phyloP scores from a whole-genome alignment of 129 eudicot genomes.

The Glebionis coronaria region DNA sequence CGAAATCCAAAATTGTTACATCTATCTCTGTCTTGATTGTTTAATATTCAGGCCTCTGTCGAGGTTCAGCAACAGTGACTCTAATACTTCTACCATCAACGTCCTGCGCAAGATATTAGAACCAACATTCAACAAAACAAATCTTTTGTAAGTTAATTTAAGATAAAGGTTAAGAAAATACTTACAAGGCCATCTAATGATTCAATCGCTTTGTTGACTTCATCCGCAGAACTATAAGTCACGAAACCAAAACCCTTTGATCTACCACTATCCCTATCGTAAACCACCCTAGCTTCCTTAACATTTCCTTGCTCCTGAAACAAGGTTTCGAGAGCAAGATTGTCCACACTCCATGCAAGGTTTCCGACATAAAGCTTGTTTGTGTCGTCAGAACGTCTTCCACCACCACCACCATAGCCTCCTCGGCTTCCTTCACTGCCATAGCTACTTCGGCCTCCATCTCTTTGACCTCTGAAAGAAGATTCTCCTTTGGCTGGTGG shows the following conservation, averaged over 20 bases:
- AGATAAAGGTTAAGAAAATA: not conserved
- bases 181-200: conserved; percentile 69
- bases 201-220: conserved; percentile 67
- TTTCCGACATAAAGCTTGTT: conserved; percentile 78
- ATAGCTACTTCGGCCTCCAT: conserved; percentile 27
- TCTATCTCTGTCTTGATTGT: not conserved
- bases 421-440: conserved; percentile 8
- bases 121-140: not conserved
- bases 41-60: conserved; percentile 48
- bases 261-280: conserved; percentile 85
- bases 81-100: conserved; percentile 76
- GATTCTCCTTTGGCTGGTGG: conserved; percentile 60
- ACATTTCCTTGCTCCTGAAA: conserved; percentile 80
- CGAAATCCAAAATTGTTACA: conserved; percentile 23
- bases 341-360: conserved; percentile 80
- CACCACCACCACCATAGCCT: conserved; percentile 39
- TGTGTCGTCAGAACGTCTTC: conserved; percentile 43
- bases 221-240: conserved; percentile 59
- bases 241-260: conserved; percentile 92
- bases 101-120: conserved; percentile 40
- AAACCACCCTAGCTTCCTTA: conserved; percentile 73
- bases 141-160: not conserved
- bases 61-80: conserved; percentile 67
- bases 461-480: conserved; percentile 45
- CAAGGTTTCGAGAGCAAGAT: conserved; percentile 60